Evolutionary conservation across 768 basidiomycete species (phyloP).

Genomic region (Boletellus ananas): DNA sequence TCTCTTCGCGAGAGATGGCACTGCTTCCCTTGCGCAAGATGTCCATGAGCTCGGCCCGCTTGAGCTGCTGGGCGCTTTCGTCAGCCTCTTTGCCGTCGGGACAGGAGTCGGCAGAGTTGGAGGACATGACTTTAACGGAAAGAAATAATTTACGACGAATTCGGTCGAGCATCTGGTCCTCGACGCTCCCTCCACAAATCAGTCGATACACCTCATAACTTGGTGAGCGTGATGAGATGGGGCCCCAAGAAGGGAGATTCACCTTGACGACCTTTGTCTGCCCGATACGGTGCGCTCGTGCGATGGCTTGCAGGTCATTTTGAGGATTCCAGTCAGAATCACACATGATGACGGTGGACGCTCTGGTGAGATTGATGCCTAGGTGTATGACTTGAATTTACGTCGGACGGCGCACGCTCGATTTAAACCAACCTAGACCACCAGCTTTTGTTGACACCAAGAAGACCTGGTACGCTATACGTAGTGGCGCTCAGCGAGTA

Average conservation of each 20-base stretch:
- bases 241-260: neutral
- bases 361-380: conserved; percentile 83
- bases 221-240: neutral
- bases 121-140: conserved; percentile 58
- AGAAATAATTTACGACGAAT: conserved; percentile 69
- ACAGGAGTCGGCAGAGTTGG: conserved; percentile 23
- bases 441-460: conserved; percentile 70
- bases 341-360: conserved; percentile 76
- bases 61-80: conserved; percentile 31
- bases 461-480: conserved; percentile 59
- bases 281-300: conserved; percentile 78
- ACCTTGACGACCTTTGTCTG: conserved; percentile 71
- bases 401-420: neutral
- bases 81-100: conserved; percentile 18
- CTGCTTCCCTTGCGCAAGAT: conserved; percentile 58
- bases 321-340: conserved; percentile 71
- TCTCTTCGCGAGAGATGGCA: conserved; percentile 41
- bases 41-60: conserved; percentile 46
- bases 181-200: conserved; percentile 66
- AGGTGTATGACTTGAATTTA: conserved; percentile 18
- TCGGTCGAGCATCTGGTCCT: conserved; percentile 72
- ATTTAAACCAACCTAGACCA: conserved; percentile 48
- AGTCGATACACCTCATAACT: conserved; percentile 57
- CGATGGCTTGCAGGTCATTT: conserved; percentile 84
- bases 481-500: conserved; percentile 1